Percentiles rank a stretch among this genome's conserved stretches.
These are phyloP conservation scores for Volvox reticuliferus DNA, from an alignment of 139 green algal genomes.

Conservation along the genomic window DNA sequence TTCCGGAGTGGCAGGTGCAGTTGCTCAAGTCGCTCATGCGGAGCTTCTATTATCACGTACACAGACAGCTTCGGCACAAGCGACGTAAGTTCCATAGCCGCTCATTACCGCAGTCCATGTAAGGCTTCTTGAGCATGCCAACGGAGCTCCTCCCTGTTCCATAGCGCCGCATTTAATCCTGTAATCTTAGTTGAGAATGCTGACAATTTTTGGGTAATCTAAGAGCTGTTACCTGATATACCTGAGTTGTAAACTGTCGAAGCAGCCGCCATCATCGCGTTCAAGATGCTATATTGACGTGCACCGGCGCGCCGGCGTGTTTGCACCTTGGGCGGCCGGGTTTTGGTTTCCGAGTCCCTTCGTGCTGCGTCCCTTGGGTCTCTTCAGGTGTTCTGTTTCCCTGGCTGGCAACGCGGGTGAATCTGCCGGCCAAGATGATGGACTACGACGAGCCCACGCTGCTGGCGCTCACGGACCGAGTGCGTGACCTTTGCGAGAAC, in stretches of 20 bases:
- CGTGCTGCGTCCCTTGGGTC: no score
- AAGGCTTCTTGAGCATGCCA: no score
- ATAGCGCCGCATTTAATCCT: no score
- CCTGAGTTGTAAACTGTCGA: not conserved
- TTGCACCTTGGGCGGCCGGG: no score
- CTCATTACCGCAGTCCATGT: not conserved
- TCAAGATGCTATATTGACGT: no score
- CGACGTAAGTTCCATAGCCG: not conserved
- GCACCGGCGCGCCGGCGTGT: no score
- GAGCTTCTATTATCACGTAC: not conserved
- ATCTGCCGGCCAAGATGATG: constrained; percentile 27
- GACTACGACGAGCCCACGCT: constrained; percentile 11
- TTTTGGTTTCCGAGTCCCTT: no score
- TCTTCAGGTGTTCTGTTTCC: constrained; percentile 21
- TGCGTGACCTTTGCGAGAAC: not conserved
- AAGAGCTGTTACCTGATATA: not conserved
- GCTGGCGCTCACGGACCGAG: not conserved
- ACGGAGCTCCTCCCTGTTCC: no score
- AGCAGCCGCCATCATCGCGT: no score
- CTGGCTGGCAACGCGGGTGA: constrained; percentile 2
- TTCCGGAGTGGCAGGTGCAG: constrained; percentile 17
- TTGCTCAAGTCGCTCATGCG: not conserved
- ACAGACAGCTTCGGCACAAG: constrained; percentile 23
- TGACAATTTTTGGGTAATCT: no score
- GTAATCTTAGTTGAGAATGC: no score